Base-by-base conservation (phyloP, 225 moss, liverwort and hornwort genomes). In the Marchantia paleacea region DNA sequence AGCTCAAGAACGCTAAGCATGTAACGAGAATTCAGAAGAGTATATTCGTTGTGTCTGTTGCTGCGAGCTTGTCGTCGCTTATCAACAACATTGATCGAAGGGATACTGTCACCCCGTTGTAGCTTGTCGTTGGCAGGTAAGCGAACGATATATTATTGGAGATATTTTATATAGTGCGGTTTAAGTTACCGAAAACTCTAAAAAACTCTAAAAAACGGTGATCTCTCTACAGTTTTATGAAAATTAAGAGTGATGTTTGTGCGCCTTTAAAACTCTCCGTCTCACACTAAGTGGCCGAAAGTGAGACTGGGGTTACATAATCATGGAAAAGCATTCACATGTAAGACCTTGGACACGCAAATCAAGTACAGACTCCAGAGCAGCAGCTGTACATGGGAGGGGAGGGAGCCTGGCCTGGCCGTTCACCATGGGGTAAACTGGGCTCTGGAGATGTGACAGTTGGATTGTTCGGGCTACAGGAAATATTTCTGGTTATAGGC, bases 401-500 rank as follows among this genome's bases (percentile, higher is more conserved):
- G 30, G 11, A 68, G n/a, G n/a, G n/a, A n/a, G n/a, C n/a, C n/a
- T n/a, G n/a, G 39, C 39, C 39, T 39, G 39, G 39, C 39, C 39
- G 39, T 39, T 19, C 39, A 69, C n/a, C 69, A 69, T 18, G 39
- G 8, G 69, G 16, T 18, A 18, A 10, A 47, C 15, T 47, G 39
- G 69, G 47, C 47, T n/a, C n/a, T 8, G 18, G 15, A 47, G 31
- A 18, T 0, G 69, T 15, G 14, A 31, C 31, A 72, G 72, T 18
- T 22, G 10, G 3, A 18, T 71, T 12, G 72, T 72, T 50, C 50
- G 50, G 52, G 30, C 51, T 52, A 72, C 51, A 10, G n/a, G 51
- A 72, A 72, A 52, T 18, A 39, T 70, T 70, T 48, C 39, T 70
- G 31, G 39, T 39, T 70, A 19, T 70, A 48, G 69, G 69, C 48